These are phyloP conservation scores for Coemansia sp. DNA, from an alignment of 192 early-diverging fungal species.

Conservation along the genomic window DNA sequence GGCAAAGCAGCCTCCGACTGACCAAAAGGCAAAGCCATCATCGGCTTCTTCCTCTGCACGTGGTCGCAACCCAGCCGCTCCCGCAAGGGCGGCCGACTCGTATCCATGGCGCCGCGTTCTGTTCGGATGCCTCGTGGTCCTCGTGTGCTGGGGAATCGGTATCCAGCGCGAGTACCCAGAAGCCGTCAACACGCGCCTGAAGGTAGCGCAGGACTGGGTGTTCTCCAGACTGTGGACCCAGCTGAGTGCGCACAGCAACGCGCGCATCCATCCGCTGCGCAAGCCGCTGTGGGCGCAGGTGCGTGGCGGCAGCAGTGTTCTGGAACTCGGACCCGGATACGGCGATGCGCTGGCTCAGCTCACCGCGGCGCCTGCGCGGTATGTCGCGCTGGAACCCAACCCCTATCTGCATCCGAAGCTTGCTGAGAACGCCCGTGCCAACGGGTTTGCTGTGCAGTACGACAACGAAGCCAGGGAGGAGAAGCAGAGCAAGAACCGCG, in stretches of 20 bases:
- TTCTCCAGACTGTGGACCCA: slow-evolving; percentile 34
- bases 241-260: slow-evolving; percentile 8
- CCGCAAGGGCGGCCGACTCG: slow-evolving; percentile 4
- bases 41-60: not conserved
- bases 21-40: not conserved
- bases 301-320: slow-evolving; percentile 21
- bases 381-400: slow-evolving; percentile 41
- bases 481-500: not conserved
- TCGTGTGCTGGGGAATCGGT: slow-evolving; percentile 27
- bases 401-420: slow-evolving; percentile 17
- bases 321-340: slow-evolving; percentile 37
- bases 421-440: slow-evolving; percentile 13
- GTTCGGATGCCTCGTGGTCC: slow-evolving; percentile 12
- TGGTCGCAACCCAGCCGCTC: not conserved
- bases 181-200: slow-evolving; percentile 1
- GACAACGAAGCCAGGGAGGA: slow-evolving; percentile 23
- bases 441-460: slow-evolving; percentile 28
- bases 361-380: not conserved
- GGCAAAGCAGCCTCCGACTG: no score
- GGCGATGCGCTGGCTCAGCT: slow-evolving; percentile 29
- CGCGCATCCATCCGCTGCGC: slow-evolving; percentile 16
- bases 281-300: slow-evolving; percentile 30
- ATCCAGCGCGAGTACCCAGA: slow-evolving; percentile 26
- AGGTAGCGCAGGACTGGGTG: slow-evolving; percentile 25
- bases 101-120: slow-evolving; percentile 39